A percentile compares a stretch with the other conserved stretches of the same genome.
These are phyloP conservation scores for Paramarasmius palmivorus DNA, from an alignment of 1,284 basidiomycete species.

Conservation along the genomic window DNA sequence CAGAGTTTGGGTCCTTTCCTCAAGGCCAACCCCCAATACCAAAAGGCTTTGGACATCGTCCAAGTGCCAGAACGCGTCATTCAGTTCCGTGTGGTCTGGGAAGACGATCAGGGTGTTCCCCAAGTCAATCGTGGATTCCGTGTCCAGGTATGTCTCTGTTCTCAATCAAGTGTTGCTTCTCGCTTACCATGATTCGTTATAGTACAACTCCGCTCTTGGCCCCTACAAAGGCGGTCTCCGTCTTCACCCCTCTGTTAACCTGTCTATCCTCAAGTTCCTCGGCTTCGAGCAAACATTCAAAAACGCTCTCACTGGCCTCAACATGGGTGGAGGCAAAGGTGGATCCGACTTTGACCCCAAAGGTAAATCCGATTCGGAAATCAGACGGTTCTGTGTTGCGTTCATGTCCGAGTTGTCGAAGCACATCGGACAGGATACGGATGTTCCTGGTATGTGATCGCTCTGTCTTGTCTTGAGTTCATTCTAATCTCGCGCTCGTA, in stretches of 20 bases:
- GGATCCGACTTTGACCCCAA: slow-evolving; percentile 81
- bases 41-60: slow-evolving; percentile 70
- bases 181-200: slow-evolving; percentile 8
- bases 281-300: slow-evolving; percentile 84
- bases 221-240: slow-evolving; percentile 86
- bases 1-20: slow-evolving; percentile 70
- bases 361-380: slow-evolving; percentile 79
- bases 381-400: slow-evolving; percentile 68
- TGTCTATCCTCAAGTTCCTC: slow-evolving; percentile 85
- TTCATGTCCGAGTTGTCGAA: slow-evolving; percentile 77
- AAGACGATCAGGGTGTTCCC: slow-evolving; percentile 68
- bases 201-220: slow-evolving; percentile 84
- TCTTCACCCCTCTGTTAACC: slow-evolving; percentile 81
- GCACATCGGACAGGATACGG: slow-evolving; percentile 75
- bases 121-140: slow-evolving; percentile 81
- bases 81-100: slow-evolving; percentile 82
- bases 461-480: neutral
- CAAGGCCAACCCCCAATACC: slow-evolving; percentile 68
- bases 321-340: slow-evolving; percentile 78
- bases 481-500: neutral
- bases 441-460: slow-evolving; percentile 57
- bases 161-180: neutral
- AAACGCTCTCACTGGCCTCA: slow-evolving; percentile 79
- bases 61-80: slow-evolving; percentile 74
- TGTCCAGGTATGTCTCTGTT: slow-evolving; percentile 54